Conservation (phyloP, 768 basidiomycete species). For the Xerocomus spinulosus region DNA sequence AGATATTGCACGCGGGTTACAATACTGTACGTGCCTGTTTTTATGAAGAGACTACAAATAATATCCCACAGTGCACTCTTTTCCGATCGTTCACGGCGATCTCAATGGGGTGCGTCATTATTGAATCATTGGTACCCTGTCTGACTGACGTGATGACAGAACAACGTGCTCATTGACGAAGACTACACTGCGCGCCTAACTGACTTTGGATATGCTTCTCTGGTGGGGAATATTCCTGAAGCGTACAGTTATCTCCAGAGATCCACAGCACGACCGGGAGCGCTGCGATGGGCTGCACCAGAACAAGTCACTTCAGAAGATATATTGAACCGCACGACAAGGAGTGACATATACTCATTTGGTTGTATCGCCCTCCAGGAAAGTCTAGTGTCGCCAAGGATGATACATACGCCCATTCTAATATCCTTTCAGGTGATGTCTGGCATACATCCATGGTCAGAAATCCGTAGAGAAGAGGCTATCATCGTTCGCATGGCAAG, state of each 20-base stretch:
- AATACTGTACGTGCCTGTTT: constrained; percentile 5
- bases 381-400: constrained; percentile 5
- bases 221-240: constrained; percentile 8
- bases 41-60: not conserved
- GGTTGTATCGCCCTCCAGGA: constrained; percentile 30
- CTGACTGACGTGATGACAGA: constrained; percentile 5
- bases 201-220: constrained; percentile 41
- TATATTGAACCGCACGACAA: not conserved
- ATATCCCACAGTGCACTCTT: constrained; percentile 10
- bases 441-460: not conserved
- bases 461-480: not conserved
- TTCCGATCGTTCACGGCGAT: constrained; percentile 16
- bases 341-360: constrained; percentile 19
- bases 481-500: not conserved
- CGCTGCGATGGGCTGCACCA: constrained; percentile 43
- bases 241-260: constrained; percentile 1
- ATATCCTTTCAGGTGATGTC: not conserved
- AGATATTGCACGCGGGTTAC: constrained; percentile 13
- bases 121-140: too few relatives aligned
- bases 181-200: constrained; percentile 34
- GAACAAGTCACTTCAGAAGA: constrained; percentile 24
- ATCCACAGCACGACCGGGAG: constrained; percentile 28
- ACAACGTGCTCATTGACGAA: constrained; percentile 14
- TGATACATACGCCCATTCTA: not conserved
- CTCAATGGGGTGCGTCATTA: constrained; percentile 9